Base-by-base conservation (phyloP, 169 alveolate genomes). In the Babesia caballi region DNA sequence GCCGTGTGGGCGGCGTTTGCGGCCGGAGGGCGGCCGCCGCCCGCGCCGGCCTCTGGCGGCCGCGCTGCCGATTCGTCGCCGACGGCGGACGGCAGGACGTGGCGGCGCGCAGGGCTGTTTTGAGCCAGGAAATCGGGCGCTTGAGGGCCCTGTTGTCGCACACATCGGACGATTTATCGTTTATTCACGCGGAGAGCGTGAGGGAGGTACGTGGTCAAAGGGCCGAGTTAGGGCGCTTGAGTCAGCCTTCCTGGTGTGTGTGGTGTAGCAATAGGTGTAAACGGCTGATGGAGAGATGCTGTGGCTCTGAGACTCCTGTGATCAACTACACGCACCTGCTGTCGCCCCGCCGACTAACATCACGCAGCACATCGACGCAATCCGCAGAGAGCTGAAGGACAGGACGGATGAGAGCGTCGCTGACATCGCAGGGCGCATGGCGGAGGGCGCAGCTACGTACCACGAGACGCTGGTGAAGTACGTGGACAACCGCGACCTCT, bases 151-250 rank as follows among this genome's bases (percentile, higher is more conserved):
- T 5, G 9, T 11, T 63, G 19, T 28, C 44, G 23, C 58, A 63
- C 50, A 44, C 73, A 63, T 63, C 73, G 33, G 61, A 63, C 27
- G 49, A 40, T 1, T 25, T 21, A 4, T 63, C 73, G 23, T 49
- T 46, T 32, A 61, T 63, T 36, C 28, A 63, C 60, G 12, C 73
- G 23, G 61, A 28, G 63, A 46, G 32, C n/a, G 9, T 63, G 21
- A 63, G 28, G 30, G 73, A 63, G 49, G 73, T 63, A 44, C 9
- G 73, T 11, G 14, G 0, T n/a, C n/a, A n/a, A n/a, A n/a, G n/a
- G n/a, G n/a, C n/a, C n/a, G n/a, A n/a, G n/a, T n/a, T n/a, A n/a
- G n/a, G n/a, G n/a, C n/a, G n/a, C n/a, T n/a, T n/a, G n/a, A n/a
- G n/a, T n/a, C n/a, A n/a, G n/a, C n/a, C n/a, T n/a, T n/a, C n/a